Evolutionary conservation across 441 rosid genomes (phyloP), one percentile per base, ranked within the genome.

Genomic region (Metrosideros polymorpha): DNA sequence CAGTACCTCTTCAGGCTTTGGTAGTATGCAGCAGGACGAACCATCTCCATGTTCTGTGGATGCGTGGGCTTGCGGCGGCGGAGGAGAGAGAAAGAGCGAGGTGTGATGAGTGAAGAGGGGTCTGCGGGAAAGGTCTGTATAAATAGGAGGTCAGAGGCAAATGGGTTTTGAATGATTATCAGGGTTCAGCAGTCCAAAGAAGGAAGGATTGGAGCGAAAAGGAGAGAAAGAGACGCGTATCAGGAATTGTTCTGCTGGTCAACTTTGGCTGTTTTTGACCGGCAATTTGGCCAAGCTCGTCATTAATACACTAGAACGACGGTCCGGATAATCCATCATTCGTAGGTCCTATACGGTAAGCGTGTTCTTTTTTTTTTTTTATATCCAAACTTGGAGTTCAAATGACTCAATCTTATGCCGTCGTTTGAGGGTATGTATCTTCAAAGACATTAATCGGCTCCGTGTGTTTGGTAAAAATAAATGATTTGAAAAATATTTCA

Each of bases 1-100:
- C 88, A 87, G 66, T 71, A 71, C 83, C 88, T 87, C 86, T 87
- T 87, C 83, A 87, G n/a, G 86, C 53, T 55, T 52, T 84, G 55
- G 56, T 54, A 87, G 52, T 55, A 87, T 0, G 88, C 75, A 50
- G 57, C 83, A 24, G 82, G 51, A 42, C 76, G 52, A 59, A n/a
- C 52, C 43, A 55, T 49, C 86, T 50, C 57, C 57, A 83, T 84
- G 4, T 53, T 47, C 29, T 39, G n/a, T 39, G 15, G 22, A 22
- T 10, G 47, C 1, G 25, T 39, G 47, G 47, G 17, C 1, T 3
- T 24, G n/a, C 27, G 24, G 2, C 27, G 22, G 77, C 32, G 43
- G 8, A 39, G 7, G 24, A 29, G 22, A 59, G 1, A 7, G 75
- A 63, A 14, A 63, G 77, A 66, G 45, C 19, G 35, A 32, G 45